Conservation (phyloP, 208 protist genomes). For the Polymyxa betae region DNA sequence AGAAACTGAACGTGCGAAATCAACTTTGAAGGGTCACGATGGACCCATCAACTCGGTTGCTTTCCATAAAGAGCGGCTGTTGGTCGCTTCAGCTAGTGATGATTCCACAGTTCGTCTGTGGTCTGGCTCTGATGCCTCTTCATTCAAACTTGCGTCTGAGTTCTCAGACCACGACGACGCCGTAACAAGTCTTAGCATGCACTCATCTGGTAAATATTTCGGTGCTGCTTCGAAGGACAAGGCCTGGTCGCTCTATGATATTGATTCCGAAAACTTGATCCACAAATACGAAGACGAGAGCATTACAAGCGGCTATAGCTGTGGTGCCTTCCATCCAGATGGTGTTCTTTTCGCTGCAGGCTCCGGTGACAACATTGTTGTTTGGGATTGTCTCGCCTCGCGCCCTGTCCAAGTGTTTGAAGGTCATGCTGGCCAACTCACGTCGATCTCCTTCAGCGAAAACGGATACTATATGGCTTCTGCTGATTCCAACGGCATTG, state of each 20-base stretch:
- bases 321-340: constrained; percentile 79
- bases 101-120: constrained; percentile 35
- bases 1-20: neutral
- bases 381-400: constrained; percentile 87
- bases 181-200: constrained; percentile 69
- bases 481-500: constrained; percentile 75
- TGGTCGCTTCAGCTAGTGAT: constrained; percentile 14
- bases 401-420: constrained; percentile 78
- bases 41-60: constrained; percentile 59
- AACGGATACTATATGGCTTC: constrained; percentile 90
- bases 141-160: constrained; percentile 1
- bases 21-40: constrained; percentile 64
- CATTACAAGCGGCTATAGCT: constrained; percentile 53
- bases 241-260: constrained; percentile 75
- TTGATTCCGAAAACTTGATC: constrained; percentile 58
- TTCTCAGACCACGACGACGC: constrained; percentile 53
- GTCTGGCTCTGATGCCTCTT: neutral
- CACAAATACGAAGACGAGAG: neutral
- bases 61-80: neutral
- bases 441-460: constrained; percentile 84
- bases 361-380: constrained; percentile 68
- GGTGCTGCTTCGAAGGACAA: constrained; percentile 68
- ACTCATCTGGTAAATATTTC: constrained; percentile 70
- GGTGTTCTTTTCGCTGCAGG: constrained; percentile 78
- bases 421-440: constrained; percentile 65